A percentile compares a stretch with the other conserved stretches of the same genome.
Conservation (phyloP, 1,284 basidiomycete genomes). For the Ustilago tritici region DNA sequence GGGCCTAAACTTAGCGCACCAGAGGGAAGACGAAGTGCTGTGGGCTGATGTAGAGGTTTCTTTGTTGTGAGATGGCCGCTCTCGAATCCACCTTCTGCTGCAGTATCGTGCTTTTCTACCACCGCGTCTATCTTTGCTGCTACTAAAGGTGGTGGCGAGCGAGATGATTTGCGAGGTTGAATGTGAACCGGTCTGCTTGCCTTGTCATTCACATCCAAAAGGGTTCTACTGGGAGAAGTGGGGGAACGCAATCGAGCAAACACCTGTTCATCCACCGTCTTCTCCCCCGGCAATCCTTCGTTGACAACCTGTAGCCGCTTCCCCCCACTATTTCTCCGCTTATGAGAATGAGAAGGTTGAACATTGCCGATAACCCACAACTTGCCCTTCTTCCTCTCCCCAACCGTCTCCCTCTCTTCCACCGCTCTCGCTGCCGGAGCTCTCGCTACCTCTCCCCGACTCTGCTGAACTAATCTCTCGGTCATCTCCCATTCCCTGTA, state of each 20-base stretch:
- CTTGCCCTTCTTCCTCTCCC: constrained; percentile 31
- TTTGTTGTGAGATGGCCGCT: constrained; percentile 3
- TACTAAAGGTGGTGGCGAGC: neutral
- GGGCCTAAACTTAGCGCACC: constrained; percentile 33
- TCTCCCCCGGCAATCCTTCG: neutral
- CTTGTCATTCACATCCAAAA: neutral
- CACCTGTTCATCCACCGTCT: neutral
- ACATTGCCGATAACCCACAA: constrained; percentile 50
- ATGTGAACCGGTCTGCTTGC: neutral
- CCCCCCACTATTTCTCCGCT: neutral
- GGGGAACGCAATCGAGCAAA: neutral
- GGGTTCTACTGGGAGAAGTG: too few relatives aligned
- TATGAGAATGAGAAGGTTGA: neutral
- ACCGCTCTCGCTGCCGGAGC: constrained; percentile 14
- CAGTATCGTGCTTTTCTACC: constrained; percentile 15
- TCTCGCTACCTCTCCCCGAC: constrained; percentile 16
- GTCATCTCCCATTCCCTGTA: constrained; percentile 4
- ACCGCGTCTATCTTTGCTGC: constrained; percentile 5
- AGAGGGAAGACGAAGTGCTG: constrained; percentile 7
- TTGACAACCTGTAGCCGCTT: neutral
- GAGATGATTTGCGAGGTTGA: constrained; percentile 23
- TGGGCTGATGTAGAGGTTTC: constrained; percentile 14
- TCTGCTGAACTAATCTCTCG: neutral
- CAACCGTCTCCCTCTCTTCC: constrained; percentile 31
- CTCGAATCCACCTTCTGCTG: constrained; percentile 5